phyloP scores from a whole-genome alignment of 129 eudicot genomes.

The Centella asiatica region DNA sequence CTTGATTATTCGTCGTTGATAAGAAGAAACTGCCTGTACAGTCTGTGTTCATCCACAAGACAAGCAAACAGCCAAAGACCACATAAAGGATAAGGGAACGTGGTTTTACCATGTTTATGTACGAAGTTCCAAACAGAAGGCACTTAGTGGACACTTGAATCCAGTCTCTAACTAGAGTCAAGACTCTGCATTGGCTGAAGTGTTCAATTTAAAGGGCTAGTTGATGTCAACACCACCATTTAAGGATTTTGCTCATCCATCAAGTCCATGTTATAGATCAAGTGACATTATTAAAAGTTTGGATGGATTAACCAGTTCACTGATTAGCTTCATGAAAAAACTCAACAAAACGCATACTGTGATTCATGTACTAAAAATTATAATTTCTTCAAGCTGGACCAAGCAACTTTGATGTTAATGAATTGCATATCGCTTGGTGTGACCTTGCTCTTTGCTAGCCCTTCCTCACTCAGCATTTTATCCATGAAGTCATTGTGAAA shows the following conservation, averaged over 20 bases:
- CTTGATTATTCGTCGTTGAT: not conserved
- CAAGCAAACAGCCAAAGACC: no score
- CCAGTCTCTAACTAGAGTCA: no score
- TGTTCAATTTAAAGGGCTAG: not conserved
- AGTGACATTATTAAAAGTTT: not conserved
- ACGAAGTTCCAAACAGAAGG: no score
- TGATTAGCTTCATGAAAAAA: not conserved
- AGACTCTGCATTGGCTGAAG: no score
- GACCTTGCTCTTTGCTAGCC: not conserved
- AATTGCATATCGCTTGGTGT: no score
- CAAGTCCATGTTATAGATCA: not conserved
- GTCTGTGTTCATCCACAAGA: not conserved
- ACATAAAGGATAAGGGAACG: not conserved
- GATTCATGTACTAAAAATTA: not conserved
- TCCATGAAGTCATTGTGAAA: not conserved
- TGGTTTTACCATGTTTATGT: no score
- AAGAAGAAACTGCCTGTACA: not conserved
- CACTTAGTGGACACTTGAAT: no score
- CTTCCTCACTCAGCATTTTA: constrained; percentile 2
- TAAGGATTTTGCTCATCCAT: not conserved
- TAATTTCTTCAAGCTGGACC: not conserved
- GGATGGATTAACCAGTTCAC: not conserved
- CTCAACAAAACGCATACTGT: not conserved
- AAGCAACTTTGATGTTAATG: not conserved
- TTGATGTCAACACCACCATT: not conserved